Percentiles rank a stretch among this genome's conserved stretches.
phyloP scores from a whole-genome alignment of 1,139 yeast genomes.

The Nadsonia starkeyi-henricii region DNA sequence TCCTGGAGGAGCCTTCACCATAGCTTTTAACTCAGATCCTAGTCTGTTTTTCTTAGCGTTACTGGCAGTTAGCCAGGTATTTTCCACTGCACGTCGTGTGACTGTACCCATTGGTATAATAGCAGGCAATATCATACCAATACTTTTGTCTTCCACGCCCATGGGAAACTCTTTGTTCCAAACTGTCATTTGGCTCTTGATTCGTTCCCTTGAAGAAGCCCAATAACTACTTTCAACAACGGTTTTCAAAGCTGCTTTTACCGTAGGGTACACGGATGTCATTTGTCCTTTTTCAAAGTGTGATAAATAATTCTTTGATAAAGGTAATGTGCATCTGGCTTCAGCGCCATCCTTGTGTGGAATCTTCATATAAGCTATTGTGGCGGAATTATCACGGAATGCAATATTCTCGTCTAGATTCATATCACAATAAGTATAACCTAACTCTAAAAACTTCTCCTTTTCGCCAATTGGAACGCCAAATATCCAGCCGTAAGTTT shows the following conservation, averaged over 20 bases:
- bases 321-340: conserved; percentile 60
- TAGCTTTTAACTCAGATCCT: conserved; percentile 87
- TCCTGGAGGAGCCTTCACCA: conserved; percentile 77
- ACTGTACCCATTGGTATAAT: conserved; percentile 91
- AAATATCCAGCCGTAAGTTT: conserved; percentile 80
- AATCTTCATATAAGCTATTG: conserved; percentile 41
- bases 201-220: conserved; percentile 82
- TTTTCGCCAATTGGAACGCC: conserved; percentile 33
- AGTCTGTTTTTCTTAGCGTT: conserved; percentile 75
- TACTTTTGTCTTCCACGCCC: conserved; percentile 21
- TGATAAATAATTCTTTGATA: conserved; percentile 61
- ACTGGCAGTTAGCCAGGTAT: conserved; percentile 95
- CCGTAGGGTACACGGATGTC: conserved; percentile 58
- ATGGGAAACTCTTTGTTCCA: conserved; percentile 24
- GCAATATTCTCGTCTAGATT: conserved; percentile 20
- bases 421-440: conserved; percentile 34
- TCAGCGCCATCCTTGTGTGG: conserved; percentile 84
- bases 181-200: conserved; percentile 75
- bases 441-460: conserved; percentile 33
- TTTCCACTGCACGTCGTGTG: conserved; percentile 92
- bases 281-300: conserved; percentile 64
- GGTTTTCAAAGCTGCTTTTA: conserved; percentile 61
- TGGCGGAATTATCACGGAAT: conserved; percentile 13
- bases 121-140: conserved; percentile 74
- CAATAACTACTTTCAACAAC: conserved; percentile 82